Evolutionary conservation across 176 grass and related monocot species (phyloP), one percentile per base, ranked within the genome.

Genomic region (Cenchrus fungigraminus): DNA sequence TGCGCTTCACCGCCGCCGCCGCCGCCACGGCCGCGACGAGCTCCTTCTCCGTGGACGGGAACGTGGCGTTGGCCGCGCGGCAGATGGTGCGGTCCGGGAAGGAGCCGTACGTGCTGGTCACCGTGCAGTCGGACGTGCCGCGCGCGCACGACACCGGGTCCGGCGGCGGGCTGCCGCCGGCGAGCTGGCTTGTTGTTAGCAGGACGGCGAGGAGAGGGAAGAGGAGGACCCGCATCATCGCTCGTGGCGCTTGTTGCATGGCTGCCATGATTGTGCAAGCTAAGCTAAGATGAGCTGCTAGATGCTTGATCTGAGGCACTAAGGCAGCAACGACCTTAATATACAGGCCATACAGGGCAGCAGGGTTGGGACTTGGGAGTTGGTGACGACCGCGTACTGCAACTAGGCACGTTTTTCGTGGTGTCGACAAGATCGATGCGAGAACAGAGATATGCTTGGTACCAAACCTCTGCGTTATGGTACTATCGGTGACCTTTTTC

Each of bases 41-140:
- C 62, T 80, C 78, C 62, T 66, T 5, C 78, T 80, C 78, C 0
- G 61, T 80, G 1, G 15, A 1, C 9, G 78, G 78, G 29, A 66
- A 80, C 46, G 78, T 53, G 4, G 44, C 78, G 28, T 80, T 80
- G 25, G 62, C 78, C 7, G 77, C 77, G 4, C 14, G 77, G 77
- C 77, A 79, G 45, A 65, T 52, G 9, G 61, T 12, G 45, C 77
- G 61, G 61, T 79, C 77, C 1, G 77, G 45, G 44, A 52, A 79
- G 13, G 77, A 65, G 25, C 77, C 77, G 45, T 79, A 66, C 15
- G 61, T 50, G 61, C 6, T 79, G 14, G 77, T 51, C 8, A 79
- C 77, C 14, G 77, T 79, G 61, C 77, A 79, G 77, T 79, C 45
- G 2, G 60, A 52, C 14, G 15, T 65, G 15, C 60, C 61, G 4